phyloP scores from a whole-genome alignment of 1,139 yeast species.

The Pichia sp. region DNA sequence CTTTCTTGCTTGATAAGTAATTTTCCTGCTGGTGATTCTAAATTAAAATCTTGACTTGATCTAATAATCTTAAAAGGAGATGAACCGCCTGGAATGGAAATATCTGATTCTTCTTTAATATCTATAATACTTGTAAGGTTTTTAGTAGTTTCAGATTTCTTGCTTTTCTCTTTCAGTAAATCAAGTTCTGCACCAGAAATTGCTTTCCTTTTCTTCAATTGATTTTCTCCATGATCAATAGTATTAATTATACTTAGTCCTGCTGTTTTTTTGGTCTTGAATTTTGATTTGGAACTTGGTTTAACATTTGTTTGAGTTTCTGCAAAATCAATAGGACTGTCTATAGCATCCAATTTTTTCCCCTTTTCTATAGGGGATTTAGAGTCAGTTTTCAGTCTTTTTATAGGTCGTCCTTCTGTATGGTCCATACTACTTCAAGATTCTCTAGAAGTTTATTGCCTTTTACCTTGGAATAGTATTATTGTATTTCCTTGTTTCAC shows the following conservation, averaged over 20 bases:
- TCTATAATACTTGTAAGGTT: slow-evolving; percentile 4
- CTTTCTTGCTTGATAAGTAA: not conserved
- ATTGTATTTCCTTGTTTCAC: not conserved
- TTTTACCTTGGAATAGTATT: too few species aligned
- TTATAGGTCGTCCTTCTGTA: slow-evolving; percentile 5
- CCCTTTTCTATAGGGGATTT: not conserved
- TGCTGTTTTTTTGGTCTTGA: not conserved
- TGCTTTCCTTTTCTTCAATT: slow-evolving; percentile 4
- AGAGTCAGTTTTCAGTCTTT: not conserved
- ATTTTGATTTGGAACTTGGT: not conserved
- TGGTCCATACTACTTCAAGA: slow-evolving; percentile 1
- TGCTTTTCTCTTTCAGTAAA: slow-evolving; percentile 1
- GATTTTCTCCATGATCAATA: not conserved
- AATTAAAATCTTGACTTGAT: slow-evolving; percentile 15
- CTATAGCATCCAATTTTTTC: not conserved
- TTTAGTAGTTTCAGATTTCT: not conserved
- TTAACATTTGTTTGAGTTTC: not conserved
- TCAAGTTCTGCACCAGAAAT: slow-evolving; percentile 8
- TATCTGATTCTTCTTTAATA: slow-evolving; percentile 10
- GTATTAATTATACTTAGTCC: slow-evolving; percentile 4
- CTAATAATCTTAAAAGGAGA: slow-evolving; percentile 12
- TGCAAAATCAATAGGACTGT: not conserved
- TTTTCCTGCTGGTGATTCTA: slow-evolving; percentile 4
- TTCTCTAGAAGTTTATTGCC: too few species aligned
- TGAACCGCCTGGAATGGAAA: slow-evolving; percentile 4